A percentile compares a stretch with the other conserved stretches of the same genome.
phyloP scores from a whole-genome alignment of 176 grass and related monocot species.

The Tuctoria greenei region DNA sequence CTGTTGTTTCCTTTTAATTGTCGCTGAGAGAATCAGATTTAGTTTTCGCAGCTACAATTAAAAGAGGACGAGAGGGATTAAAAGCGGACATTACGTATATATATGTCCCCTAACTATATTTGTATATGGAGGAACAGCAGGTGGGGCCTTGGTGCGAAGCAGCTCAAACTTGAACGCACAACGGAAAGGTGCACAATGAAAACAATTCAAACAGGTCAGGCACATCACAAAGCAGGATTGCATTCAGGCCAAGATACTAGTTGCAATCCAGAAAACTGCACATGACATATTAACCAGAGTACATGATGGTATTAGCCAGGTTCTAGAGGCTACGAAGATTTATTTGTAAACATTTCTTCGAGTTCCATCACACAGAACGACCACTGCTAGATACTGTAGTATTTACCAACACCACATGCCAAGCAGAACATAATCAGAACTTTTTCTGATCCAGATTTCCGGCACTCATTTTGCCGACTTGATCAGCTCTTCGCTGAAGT shows the following conservation, averaged over 20 bases:
- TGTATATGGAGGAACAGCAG: too few species aligned
- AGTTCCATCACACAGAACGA: conserved; percentile 12
- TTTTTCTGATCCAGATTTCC: conserved; percentile 4
- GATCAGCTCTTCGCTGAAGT: conserved; percentile 72
- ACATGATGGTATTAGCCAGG: neutral
- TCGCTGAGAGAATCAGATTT: too few species aligned
- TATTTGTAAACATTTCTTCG: conserved; percentile 30
- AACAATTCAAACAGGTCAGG: too few species aligned
- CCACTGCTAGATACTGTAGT: conserved; percentile 37
- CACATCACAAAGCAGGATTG: neutral
- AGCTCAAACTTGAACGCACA: too few species aligned
- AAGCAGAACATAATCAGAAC: conserved; percentile 6
- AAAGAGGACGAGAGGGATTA: too few species aligned
- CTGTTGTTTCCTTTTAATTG: too few species aligned
- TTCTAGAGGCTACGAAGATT: neutral
- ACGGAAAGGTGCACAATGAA: too few species aligned
- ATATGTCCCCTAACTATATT: too few species aligned
- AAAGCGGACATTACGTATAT: too few species aligned
- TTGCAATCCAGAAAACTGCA: conserved; percentile 1
- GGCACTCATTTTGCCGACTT: conserved; percentile 47
- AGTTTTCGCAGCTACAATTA: too few species aligned
- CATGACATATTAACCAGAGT: conserved; percentile 23
- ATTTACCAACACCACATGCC: neutral
- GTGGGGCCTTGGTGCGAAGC: too few species aligned
- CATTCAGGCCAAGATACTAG: neutral